Base-by-base conservation (phyloP, 495 filamentous ascomycete species). In the Tuber indicum region DNA sequence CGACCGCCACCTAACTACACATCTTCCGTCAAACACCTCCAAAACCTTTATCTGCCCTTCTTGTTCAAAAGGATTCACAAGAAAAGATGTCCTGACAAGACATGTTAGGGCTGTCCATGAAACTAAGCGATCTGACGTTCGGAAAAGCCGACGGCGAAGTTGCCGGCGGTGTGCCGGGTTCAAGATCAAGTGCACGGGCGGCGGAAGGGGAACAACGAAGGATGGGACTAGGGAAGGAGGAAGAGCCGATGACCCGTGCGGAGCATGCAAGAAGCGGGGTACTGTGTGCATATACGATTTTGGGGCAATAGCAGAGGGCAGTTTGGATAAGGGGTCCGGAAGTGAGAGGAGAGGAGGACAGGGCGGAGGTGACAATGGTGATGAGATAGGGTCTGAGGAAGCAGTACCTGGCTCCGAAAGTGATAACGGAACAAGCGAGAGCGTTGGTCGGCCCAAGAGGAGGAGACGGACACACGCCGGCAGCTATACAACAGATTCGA, bases 271-370 rank as follows among this genome's bases (percentile, higher is more conserved):
- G 72, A 84, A 84, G 66, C 66, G 82, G 19, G 80, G 82, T 7
- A 80, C 78, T 19, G 77, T 80, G 47, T 84, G 82, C 43, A 81
- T 84, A 16, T 84, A 84, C 70, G 82, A 83, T 74, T 84, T 84
- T 80, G 82, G 82, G 19, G 52, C 58, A 17, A 72, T 72, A 16
- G 62, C 77, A 4, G 77, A 80, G 42, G 77, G 75, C 42, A 62
- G 78, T 62, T 66, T 66, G 58, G 76, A 82, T 66, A 47, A 69
- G 26, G 79, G 70, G 26, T 41, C 66, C 41, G 52, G 73, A 39
- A 79, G 76, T 39, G 76, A 81, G 62, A 46, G 58, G 9, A 70
- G 36, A n/a, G 70, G 74, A 6, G 75, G 78, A 39, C 46, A 75
- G 32, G 72, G 75, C 5, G 75, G 62, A 69, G 72, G 72, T 39